Percentiles rank a stretch among this genome's conserved stretches.
phyloP scores from a whole-genome alignment of 768 basidiomycete species.

The Suillus americanus region DNA sequence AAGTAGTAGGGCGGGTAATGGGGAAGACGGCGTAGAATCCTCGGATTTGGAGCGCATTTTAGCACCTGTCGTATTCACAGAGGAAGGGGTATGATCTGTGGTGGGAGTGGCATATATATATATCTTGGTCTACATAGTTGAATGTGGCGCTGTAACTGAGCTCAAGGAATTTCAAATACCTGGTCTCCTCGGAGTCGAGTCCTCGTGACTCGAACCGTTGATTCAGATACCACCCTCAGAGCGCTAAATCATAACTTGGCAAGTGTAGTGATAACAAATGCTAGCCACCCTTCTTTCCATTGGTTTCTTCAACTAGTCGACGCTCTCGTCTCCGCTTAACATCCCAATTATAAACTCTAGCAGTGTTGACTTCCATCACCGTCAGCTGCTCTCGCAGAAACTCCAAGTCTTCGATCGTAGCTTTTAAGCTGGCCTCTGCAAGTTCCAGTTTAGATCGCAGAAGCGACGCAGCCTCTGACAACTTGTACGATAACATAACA shows the following conservation, averaged over 20 bases:
- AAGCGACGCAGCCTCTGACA: constrained; percentile 73
- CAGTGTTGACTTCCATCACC: constrained; percentile 95
- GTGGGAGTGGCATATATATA: not conserved
- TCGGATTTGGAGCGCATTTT: not conserved
- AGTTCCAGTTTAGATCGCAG: constrained; percentile 71
- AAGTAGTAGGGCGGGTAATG: not conserved
- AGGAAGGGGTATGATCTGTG: not conserved
- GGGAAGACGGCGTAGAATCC: too few relatives aligned
- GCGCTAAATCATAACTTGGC: not conserved
- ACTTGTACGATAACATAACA: constrained; percentile 93
- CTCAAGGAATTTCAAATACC: too few relatives aligned
- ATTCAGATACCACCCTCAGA: not conserved
- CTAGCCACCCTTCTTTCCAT: constrained; percentile 7
- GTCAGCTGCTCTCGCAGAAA: constrained; percentile 94
- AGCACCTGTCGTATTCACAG: not conserved
- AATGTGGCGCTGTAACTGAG: too few relatives aligned
- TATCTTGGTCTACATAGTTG: not conserved
- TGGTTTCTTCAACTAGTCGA: constrained; percentile 40
- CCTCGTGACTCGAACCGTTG: too few relatives aligned
- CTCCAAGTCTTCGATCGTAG: constrained; percentile 85
- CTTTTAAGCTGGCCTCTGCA: constrained; percentile 64
- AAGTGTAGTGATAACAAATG: not conserved
- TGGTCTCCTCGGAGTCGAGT: too few relatives aligned
- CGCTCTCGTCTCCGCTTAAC: constrained; percentile 76
- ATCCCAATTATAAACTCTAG: constrained; percentile 95